phyloP scores from a whole-genome alignment of 2,329 filamentous ascomycete genomes.

The Pseudogymnoascus sp. region DNA sequence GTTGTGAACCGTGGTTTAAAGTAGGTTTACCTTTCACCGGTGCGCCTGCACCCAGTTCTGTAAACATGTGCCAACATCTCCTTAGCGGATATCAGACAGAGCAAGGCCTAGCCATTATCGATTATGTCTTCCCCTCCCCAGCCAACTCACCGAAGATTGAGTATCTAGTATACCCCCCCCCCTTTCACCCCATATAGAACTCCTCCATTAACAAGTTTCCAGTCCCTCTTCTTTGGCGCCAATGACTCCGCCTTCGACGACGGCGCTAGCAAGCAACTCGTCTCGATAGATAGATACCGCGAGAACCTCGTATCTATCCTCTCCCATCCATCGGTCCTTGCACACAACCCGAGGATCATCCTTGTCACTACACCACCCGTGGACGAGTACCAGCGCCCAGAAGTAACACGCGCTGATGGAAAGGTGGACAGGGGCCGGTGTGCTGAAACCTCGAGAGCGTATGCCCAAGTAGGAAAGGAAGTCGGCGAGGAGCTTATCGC shows the following conservation, averaged over 20 bases:
- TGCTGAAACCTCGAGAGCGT: constrained; percentile 39
- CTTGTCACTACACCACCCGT: constrained; percentile 76
- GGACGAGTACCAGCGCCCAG: constrained; percentile 57
- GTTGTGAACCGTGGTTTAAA: constrained; percentile 81
- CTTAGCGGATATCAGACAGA: constrained; percentile 67
- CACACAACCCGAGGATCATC: constrained; percentile 64
- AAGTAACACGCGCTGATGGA: constrained; percentile 35
- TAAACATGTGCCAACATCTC: neutral
- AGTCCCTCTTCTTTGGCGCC: constrained; percentile 67
- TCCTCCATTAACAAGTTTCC: constrained; percentile 12
- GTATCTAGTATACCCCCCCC: constrained; percentile 46
- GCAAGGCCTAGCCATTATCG: constrained; percentile 61
- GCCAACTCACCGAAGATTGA: constrained; percentile 50
- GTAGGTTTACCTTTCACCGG: constrained; percentile 26
- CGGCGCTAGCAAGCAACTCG: constrained; percentile 58
- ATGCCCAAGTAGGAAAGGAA: constrained; percentile 54
- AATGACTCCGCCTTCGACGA: constrained; percentile 73
- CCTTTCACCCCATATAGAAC: neutral
- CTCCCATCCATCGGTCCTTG: constrained; percentile 57
- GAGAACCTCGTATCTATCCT: constrained; percentile 64
- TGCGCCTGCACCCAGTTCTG: neutral
- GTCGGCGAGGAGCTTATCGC: constrained; percentile 42
- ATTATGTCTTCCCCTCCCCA: constrained; percentile 59
- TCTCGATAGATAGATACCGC: constrained; percentile 65
- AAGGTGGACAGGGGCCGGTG: constrained; percentile 35